Evolutionary conservation across 495 filamentous ascomycete species (phyloP).

Genomic region (Cudoniella acicularis): DNA sequence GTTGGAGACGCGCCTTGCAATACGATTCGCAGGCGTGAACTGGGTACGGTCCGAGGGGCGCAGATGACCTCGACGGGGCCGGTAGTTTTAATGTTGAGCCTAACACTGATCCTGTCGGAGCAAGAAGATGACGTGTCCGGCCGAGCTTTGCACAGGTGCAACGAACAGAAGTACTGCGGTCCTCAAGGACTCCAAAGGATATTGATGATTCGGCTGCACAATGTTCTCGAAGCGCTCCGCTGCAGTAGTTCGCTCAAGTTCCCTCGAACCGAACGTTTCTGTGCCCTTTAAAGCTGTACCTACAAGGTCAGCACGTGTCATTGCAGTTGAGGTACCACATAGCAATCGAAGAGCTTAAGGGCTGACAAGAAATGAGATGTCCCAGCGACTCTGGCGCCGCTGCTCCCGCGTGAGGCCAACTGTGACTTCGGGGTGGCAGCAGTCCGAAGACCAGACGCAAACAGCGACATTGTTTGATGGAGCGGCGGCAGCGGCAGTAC

Average conservation of each 20-base stretch:
- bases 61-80: conserved; percentile 28
- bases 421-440: conserved; percentile 17
- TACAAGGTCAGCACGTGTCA: conserved; percentile 30
- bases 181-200: conserved; percentile 8
- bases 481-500: conserved; percentile 3
- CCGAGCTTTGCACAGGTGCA: conserved; percentile 26
- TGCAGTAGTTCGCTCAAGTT: conserved; percentile 25
- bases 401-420: conserved; percentile 11
- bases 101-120: conserved; percentile 7
- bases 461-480: conserved; percentile 21
- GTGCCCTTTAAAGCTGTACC: conserved; percentile 21
- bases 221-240: conserved; percentile 23
- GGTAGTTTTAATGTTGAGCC: conserved; percentile 23
- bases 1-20: conserved; percentile 14
- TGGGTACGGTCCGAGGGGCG: conserved; percentile 10
- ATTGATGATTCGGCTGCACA: conserved; percentile 12
- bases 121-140: conserved; percentile 23
- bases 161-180: conserved; percentile 17
- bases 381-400: conserved; percentile 1
- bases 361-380: conserved; percentile 21
- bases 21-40: conserved; percentile 21
- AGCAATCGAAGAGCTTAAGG: conserved; percentile 17
- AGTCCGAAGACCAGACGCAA: conserved; percentile 6
- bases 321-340: conserved; percentile 26
- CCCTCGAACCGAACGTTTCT: conserved; percentile 26